phyloP scores from a whole-genome alignment of 2,329 filamentous ascomycete genomes.

The Colletotrichum echinochloae region DNA sequence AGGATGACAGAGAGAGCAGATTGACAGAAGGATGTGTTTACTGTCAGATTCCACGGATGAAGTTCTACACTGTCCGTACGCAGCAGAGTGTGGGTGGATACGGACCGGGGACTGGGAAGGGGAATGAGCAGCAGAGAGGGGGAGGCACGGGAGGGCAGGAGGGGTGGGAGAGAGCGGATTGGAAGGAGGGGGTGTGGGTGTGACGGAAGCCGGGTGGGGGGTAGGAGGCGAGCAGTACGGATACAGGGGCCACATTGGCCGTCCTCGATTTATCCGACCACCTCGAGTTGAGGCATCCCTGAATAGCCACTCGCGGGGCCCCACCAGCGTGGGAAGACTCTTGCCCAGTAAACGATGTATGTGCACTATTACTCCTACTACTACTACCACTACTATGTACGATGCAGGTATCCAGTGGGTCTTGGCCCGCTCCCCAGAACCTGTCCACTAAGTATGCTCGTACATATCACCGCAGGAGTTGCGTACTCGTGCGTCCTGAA shows the following conservation, averaged over 20 bases:
- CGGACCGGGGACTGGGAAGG: constrained; percentile 26
- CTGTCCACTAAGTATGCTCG: neutral
- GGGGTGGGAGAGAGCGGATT: neutral
- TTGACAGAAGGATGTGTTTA: constrained; percentile 1
- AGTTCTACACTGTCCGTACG: neutral
- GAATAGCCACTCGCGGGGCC: neutral
- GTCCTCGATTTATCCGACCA: constrained; percentile 17
- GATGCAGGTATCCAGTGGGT: constrained; percentile 33
- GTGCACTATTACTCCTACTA: no score
- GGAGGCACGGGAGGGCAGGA: constrained; percentile 11
- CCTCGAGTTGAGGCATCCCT: neutral
- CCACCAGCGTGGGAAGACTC: neutral
- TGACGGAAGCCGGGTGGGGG: neutral
- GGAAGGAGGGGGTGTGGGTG: neutral
- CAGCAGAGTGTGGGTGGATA: constrained; percentile 18
- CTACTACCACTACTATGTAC: no score
- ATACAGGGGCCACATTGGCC: neutral
- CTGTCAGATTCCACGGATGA: constrained; percentile 13
- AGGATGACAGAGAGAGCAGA: constrained; percentile 19
- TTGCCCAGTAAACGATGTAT: no score
- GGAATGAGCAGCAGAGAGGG: constrained; percentile 1
- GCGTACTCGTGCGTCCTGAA: constrained; percentile 18
- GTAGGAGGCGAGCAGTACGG: no score
- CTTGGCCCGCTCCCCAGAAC: constrained; percentile 19
- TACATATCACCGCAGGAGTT: neutral